phyloP scores from a whole-genome alignment of 352 stramenopile species.

The Globisporangium nodosum region DNA sequence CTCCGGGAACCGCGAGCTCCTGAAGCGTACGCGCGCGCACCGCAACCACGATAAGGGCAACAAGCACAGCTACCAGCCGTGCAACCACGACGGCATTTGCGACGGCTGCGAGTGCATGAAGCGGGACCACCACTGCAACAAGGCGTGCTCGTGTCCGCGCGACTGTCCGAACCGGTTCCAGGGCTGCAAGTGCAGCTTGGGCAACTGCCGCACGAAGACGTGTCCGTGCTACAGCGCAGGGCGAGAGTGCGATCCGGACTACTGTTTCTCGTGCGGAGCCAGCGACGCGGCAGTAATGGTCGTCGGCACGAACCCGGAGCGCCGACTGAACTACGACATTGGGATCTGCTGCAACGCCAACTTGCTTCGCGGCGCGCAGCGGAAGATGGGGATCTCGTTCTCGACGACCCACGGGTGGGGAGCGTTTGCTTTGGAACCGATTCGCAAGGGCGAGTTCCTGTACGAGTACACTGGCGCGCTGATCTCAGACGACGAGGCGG shows the following conservation, averaged over 20 bases:
- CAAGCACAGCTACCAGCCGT: conserved; percentile 55
- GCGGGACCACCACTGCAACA: conserved; percentile 51
- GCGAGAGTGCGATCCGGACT: conserved; percentile 70
- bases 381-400: conserved; percentile 63
- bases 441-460: conserved; percentile 65
- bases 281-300: conserved; percentile 54
- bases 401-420: conserved; percentile 69
- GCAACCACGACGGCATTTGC: conserved; percentile 51
- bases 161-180: conserved; percentile 62
- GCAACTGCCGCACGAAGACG: conserved; percentile 43
- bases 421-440: conserved; percentile 56
- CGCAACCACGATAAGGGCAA: conserved; percentile 38
- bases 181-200: conserved; percentile 53
- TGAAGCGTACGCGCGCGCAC: conserved; percentile 30
- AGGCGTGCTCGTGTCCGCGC: conserved; percentile 50
- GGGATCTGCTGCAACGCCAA: conserved; percentile 62
- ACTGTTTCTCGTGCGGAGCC: conserved; percentile 63
- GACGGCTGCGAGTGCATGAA: conserved; percentile 51
- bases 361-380: conserved; percentile 44
- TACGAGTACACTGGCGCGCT: conserved; percentile 70
- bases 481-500: conserved; percentile 70
- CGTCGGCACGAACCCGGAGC: conserved; percentile 23
- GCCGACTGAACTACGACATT: conserved; percentile 20
- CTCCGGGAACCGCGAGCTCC: conserved; percentile 12
- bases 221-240: conserved; percentile 50